Conservation (phyloP, 257 asterid species). For the Solanum habrochaites region DNA sequence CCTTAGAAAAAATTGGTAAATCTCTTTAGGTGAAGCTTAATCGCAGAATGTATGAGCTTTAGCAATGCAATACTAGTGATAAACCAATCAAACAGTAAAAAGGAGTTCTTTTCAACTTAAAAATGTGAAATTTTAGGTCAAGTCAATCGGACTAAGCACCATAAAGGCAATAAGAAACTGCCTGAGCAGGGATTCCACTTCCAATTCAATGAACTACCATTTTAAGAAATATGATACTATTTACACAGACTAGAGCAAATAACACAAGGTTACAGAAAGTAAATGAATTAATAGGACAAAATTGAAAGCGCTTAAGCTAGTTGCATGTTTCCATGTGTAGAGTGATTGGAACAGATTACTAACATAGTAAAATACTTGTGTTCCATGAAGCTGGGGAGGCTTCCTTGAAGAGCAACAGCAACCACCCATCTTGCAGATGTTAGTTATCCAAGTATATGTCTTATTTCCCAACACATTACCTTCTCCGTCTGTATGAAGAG, state of each 20-base stretch:
- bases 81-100: not conserved
- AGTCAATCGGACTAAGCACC: not conserved
- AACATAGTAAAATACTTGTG: constrained; percentile 63
- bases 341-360: constrained; percentile 16
- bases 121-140: not conserved
- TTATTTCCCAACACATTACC: not conserved
- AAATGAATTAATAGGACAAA: not conserved
- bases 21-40: not conserved
- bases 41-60: not conserved
- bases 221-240: not conserved
- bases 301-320: not conserved
- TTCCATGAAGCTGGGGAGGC: constrained; percentile 57
- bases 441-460: not conserved
- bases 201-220: not conserved
- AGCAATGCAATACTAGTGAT: not conserved
- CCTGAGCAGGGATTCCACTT: not conserved
- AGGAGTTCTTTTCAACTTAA: not conserved
- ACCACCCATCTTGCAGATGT: constrained; percentile 48
- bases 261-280: not conserved
- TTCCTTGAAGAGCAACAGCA: constrained; percentile 73
- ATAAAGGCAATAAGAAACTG: not conserved
- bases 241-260: not conserved
- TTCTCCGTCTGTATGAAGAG: not conserved
- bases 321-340: not conserved
- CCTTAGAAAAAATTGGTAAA: not conserved